Conservation (phyloP, 2,329 filamentous ascomycete genomes). For the Aspergillus sp. region DNA sequence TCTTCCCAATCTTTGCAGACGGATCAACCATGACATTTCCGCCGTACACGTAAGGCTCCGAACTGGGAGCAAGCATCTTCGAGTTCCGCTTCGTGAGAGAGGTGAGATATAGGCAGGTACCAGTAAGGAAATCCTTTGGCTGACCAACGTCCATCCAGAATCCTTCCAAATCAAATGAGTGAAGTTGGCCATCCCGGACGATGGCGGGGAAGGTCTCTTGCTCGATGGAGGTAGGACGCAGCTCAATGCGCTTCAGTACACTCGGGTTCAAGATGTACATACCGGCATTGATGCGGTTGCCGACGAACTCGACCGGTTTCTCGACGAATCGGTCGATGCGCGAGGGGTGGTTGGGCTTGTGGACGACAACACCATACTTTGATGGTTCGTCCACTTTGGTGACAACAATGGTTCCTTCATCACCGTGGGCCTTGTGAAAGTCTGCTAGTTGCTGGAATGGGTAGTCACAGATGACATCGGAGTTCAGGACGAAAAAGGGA, state of each 20-base stretch:
- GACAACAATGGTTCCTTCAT: conserved; percentile 96
- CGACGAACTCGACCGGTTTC: conserved; percentile 98
- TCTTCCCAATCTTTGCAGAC: conserved; percentile 93
- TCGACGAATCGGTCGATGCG: conserved; percentile 98
- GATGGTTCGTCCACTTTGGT: conserved; percentile 99
- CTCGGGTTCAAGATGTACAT: conserved; percentile 97
- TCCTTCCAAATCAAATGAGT: conserved; percentile 94
- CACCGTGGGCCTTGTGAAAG: conserved; percentile 90
- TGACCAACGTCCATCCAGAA: conserved; percentile 99
- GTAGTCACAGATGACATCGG: conserved; percentile 97
- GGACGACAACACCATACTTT: conserved; percentile 97
- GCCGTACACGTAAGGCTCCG: conserved; percentile 80
- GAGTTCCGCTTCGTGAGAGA: conserved; percentile 87
- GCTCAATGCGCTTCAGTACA: conserved; percentile 86
- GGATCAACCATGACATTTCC: conserved; percentile 96
- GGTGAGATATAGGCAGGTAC: conserved; percentile 93
- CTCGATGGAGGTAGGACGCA: conserved; percentile 95
- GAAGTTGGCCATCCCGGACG: conserved; percentile 81
- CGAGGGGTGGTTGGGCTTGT: conserved; percentile 87
- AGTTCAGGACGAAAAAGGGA: conserved; percentile 98
- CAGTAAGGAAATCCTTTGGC: conserved; percentile 95
- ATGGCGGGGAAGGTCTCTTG: conserved; percentile 98
- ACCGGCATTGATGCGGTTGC: conserved; percentile 97
- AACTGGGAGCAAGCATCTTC: conserved; percentile 73
- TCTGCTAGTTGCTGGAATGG: conserved; percentile 85